Evolutionary conservation across 768 basidiomycete genomes (phyloP).

Genomic region (Exidia glandulosa): DNA sequence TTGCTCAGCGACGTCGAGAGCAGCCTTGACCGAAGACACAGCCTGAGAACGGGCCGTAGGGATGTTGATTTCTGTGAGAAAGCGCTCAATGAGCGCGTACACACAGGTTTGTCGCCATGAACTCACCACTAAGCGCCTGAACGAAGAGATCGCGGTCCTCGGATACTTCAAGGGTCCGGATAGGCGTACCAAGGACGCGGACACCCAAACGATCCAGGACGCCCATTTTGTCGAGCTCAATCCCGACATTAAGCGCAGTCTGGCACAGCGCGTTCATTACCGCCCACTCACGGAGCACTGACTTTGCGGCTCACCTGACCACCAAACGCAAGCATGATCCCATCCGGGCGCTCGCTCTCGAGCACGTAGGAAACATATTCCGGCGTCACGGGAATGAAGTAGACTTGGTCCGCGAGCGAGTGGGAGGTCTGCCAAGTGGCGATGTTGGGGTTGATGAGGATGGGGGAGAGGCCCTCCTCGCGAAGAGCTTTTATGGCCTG

Average conservation of each 20-base stretch:
- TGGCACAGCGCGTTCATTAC: background rate
- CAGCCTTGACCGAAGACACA: slow-evolving; percentile 89
- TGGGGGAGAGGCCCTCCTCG: slow-evolving; percentile 88
- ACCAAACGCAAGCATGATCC: slow-evolving; percentile 94
- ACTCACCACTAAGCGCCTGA: slow-evolving; percentile 84
- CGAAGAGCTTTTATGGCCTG: slow-evolving; percentile 96
- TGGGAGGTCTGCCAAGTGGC: slow-evolving; percentile 99
- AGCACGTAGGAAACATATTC: slow-evolving; percentile 98
- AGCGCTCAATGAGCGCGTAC: background rate
- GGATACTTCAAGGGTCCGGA: slow-evolving; percentile 89
- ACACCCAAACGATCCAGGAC: slow-evolving; percentile 86
- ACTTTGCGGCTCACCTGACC: slow-evolving; percentile 42
- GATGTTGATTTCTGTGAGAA: slow-evolving; percentile 79
- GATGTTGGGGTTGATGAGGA: slow-evolving; percentile 98
- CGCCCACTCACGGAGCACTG: background rate
- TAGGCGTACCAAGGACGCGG: slow-evolving; percentile 89
- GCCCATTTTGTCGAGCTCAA: slow-evolving; percentile 94
- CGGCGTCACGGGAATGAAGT: slow-evolving; percentile 91
- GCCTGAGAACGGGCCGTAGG: slow-evolving; percentile 93
- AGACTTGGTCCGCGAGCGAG: slow-evolving; percentile 91
- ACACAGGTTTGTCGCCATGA: background rate
- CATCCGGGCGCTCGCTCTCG: slow-evolving; percentile 97
- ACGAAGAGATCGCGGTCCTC: slow-evolving; percentile 96
- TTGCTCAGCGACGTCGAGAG: slow-evolving; percentile 76
- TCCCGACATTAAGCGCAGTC: slow-evolving; percentile 94